Base-by-base conservation (phyloP, 805 yeast species). In the Tetrapisispora iriomotensis region DNA sequence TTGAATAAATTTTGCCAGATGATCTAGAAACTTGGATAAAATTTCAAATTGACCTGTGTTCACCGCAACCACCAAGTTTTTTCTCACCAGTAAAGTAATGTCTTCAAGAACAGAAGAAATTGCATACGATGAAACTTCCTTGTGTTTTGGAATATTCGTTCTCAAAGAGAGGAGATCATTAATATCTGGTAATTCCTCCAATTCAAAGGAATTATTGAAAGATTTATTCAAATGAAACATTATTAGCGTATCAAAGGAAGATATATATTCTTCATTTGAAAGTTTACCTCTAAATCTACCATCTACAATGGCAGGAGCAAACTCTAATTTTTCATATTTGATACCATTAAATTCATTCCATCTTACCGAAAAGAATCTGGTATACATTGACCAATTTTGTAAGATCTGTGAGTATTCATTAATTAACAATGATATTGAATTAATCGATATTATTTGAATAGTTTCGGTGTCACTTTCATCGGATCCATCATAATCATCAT, bases 101-200 rank as follows among this genome's bases (percentile, higher is more conserved):
- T 92, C 98, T 51, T 92, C 98, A 19, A 88, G 76, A 18, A 85
- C 78, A 0, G 96, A 85, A 0, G 94, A 76, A 4, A 82, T 74
- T 2, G 88, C 90, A 5, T 79, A 51, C 15, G 56, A 50, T 1
- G 54, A 52, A 12, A 45, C 39, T 35, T 53, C 60, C 9, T 46
- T 43, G 26, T 55, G 56, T 21, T 44, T 47, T 9, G 28, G 58
- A 21, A 34, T 43, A 6, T 43, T 42, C 12, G 43, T 42, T 2
- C 36, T 37, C 22, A 38, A 17, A 12, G 33, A 15, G 47, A 64
- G 38, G 51, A 59, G 42, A 47, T 66, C 40, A 46, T 67, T 53
- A 40, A 71, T 50, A 32, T 75, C 75, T 1, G 95, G 95, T 15
- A 83, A 48, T 48, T 81, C 87, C 56, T 92, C 97, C 25, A 86